Percentiles rank a stretch among this genome's conserved stretches.
Conservation (phyloP, 2,329 filamentous ascomycete genomes). For the Ceratocystis destructans region DNA sequence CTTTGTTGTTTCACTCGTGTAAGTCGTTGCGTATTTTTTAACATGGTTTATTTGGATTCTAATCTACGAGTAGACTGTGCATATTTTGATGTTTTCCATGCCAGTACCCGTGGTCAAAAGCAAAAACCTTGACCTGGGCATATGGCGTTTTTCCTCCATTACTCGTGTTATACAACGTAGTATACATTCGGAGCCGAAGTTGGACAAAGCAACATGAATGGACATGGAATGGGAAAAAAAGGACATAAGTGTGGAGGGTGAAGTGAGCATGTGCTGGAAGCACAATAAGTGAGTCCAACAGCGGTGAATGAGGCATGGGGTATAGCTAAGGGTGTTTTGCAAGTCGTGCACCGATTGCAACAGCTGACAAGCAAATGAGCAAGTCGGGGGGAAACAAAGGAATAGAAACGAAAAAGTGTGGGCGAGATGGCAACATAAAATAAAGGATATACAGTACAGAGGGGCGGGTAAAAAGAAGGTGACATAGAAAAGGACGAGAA, state of each 20-base stretch:
- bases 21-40: background rate
- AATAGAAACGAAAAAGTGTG: background rate
- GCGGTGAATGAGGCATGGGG: background rate
- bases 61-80: background rate
- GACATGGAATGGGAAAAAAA: background rate
- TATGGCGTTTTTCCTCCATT: background rate
- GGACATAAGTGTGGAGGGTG: background rate
- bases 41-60: background rate
- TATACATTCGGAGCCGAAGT: background rate
- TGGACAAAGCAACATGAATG: background rate
- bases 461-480: background rate
- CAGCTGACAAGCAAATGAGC: background rate
- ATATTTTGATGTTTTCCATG: background rate
- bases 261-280: background rate
- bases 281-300: background rate
- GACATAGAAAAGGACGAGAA: background rate
- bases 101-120: background rate
- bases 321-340: background rate
- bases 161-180: background rate
- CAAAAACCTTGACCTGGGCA: background rate
- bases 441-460: constrained; percentile 10
- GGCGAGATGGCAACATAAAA: background rate
- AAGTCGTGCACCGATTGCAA: background rate
- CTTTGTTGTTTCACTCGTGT: no score
- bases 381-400: background rate